These are phyloP conservation scores for Solanum arcanum DNA, from an alignment of 257 asterid genomes.

Conservation along the genomic window DNA sequence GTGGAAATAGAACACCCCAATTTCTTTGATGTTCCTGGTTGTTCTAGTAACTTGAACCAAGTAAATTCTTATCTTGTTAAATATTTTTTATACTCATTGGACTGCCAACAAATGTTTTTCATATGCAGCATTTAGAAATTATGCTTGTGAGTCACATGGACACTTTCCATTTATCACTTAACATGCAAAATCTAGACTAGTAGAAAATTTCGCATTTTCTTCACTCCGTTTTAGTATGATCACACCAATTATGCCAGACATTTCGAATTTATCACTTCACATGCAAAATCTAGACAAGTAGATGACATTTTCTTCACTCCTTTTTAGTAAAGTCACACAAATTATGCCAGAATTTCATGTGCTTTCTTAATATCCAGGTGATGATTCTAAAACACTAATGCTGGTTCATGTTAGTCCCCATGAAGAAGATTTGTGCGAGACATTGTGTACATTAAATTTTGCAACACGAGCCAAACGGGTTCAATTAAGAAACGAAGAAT, in stretches of 20 bases:
- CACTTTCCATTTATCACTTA: neutral
- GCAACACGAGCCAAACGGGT: conserved; percentile 5
- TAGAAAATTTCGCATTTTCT: neutral
- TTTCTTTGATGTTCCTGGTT: neutral
- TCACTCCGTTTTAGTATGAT: no score
- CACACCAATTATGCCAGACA: no score
- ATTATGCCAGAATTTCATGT: neutral
- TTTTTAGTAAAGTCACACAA: no score
- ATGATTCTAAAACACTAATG: conserved; percentile 13
- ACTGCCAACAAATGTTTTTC: neutral
- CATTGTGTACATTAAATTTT: conserved; percentile 6
- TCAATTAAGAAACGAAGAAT: conserved; percentile 5
- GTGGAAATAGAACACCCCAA: neutral
- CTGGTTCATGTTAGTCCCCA: conserved; percentile 10
- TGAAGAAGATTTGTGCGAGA: conserved; percentile 12
- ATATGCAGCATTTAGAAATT: neutral
- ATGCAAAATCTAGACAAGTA: no score
- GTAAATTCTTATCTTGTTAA: neutral
- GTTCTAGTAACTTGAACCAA: neutral
- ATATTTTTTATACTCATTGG: neutral
- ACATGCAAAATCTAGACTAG: neutral
- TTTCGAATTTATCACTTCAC: no score
- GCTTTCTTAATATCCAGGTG: neutral
- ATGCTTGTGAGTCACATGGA: neutral
- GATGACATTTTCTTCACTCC: no score